These are phyloP conservation scores for Metschnikowia santaceciliae DNA, from an alignment of 805 yeast genomes.

Conservation along the genomic window DNA sequence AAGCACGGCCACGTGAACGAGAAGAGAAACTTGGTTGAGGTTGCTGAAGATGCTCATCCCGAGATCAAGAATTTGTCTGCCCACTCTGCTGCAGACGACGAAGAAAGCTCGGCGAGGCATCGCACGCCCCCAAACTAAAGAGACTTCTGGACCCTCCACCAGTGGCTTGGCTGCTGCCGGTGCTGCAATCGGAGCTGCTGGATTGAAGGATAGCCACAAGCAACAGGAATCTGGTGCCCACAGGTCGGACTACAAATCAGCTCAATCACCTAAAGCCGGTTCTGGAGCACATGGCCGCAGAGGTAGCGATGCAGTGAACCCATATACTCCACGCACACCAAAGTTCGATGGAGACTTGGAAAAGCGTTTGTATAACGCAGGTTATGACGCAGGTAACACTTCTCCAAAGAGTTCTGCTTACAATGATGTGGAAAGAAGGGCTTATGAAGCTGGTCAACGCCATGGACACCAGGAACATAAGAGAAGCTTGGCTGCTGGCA, in stretches of 20 bases:
- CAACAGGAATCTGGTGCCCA: not conserved
- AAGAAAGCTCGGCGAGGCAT: conserved; percentile 7
- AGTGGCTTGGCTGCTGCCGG: conserved; percentile 8
- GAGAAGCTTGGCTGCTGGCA: not conserved
- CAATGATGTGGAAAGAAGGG: conserved; percentile 1
- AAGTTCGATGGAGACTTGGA: conserved; percentile 3
- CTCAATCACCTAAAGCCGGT: not conserved
- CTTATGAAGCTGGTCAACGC: conserved; percentile 2
- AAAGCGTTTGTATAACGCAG: conserved; percentile 6
- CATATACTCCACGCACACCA: not conserved
- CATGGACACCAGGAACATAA: not conserved
- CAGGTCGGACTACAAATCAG: not conserved
- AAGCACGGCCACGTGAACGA: conserved; percentile 22
- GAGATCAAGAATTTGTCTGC: conserved; percentile 15
- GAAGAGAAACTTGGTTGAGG: conserved; percentile 24
- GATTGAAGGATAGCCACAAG: conserved; percentile 11
- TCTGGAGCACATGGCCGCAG: not conserved
- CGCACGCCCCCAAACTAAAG: conserved; percentile 7
- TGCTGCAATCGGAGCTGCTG: conserved; percentile 13
- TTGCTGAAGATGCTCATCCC: conserved; percentile 23
- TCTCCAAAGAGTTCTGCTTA: not conserved
- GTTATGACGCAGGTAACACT: conserved; percentile 3
- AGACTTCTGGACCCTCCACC: not conserved
- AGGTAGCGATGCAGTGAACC: not conserved
- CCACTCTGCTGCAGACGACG: conserved; percentile 11